Evolutionary conservation across 805 yeast species (phyloP).

Genomic region (Priceomyces castillae): DNA sequence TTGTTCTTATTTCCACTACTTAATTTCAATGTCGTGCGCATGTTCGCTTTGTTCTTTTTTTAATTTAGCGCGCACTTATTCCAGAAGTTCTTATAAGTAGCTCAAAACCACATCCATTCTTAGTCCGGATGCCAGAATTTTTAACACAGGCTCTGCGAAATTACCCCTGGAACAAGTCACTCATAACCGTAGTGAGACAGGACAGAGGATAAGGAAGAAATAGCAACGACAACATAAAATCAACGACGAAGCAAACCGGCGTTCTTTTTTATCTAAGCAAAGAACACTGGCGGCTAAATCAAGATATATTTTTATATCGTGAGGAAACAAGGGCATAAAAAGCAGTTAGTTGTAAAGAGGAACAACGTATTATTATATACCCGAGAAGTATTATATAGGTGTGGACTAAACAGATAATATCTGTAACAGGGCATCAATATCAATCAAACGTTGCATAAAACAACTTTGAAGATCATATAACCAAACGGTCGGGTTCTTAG

Average conservation of each 20-base stretch:
- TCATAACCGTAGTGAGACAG: conserved; percentile 4
- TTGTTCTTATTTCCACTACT: neutral
- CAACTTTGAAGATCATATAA: neutral
- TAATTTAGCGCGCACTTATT: neutral
- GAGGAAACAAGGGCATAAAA: too few species aligned
- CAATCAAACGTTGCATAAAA: neutral
- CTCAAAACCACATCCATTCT: conserved; percentile 2
- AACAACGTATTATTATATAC: neutral
- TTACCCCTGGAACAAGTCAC: conserved; percentile 6
- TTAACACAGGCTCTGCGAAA: conserved; percentile 1
- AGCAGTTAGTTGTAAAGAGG: neutral
- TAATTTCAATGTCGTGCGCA: conserved; percentile 1
- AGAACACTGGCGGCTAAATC: neutral
- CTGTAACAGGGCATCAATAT: neutral
- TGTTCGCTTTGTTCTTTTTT: neutral
- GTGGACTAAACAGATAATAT: neutral
- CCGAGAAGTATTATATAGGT: neutral
- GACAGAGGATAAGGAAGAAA: neutral
- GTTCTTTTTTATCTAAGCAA: neutral
- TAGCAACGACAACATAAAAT: neutral
- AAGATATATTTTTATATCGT: neutral
- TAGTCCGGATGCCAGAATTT: neutral
- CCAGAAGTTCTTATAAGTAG: neutral
- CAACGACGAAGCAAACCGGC: neutral
- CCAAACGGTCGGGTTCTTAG: too few species aligned